A percentile compares a stretch with the other conserved stretches of the same genome.
Conservation (phyloP, 2,329 filamentous ascomycete genomes). For the Monosporascus sp. region DNA sequence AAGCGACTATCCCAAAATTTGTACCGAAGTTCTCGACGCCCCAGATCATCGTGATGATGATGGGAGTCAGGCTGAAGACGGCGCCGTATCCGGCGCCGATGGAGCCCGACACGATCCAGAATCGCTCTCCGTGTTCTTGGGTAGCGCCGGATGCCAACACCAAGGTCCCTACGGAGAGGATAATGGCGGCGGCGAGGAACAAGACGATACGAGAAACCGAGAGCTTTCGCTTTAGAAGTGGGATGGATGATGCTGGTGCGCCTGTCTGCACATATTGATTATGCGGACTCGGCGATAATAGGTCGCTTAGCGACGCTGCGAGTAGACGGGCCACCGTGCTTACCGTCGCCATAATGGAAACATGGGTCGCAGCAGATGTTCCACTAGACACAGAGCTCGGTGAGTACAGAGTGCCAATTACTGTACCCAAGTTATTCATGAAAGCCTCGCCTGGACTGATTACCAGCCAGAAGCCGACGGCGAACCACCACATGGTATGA, state of each 20-base stretch:
- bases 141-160: slow-evolving; percentile 70
- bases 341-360: slow-evolving; percentile 85
- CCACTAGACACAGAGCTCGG: slow-evolving; percentile 40
- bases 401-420: slow-evolving; percentile 78
- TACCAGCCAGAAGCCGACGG: slow-evolving; percentile 84
- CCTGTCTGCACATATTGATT: slow-evolving; percentile 51
- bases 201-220: slow-evolving; percentile 74
- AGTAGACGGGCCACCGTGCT: slow-evolving; percentile 88
- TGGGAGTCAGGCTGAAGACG: slow-evolving; percentile 81
- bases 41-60: slow-evolving; percentile 96
- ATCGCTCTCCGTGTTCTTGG: slow-evolving; percentile 70
- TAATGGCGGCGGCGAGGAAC: slow-evolving; percentile 66
- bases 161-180: slow-evolving; percentile 71
- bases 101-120: slow-evolving; percentile 78
- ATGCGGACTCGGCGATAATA: slow-evolving; percentile 67
- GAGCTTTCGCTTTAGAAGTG: slow-evolving; percentile 35
- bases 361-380: slow-evolving; percentile 75
- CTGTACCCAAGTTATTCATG: slow-evolving; percentile 93
- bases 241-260: slow-evolving; percentile 21
- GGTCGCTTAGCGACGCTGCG: slow-evolving; percentile 81
- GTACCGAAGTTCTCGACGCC: slow-evolving; percentile 98
- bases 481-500: slow-evolving; percentile 93
- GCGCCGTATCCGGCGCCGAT: slow-evolving; percentile 92
- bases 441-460: slow-evolving; percentile 96
- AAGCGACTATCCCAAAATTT: slow-evolving; percentile 93